Evolutionary conservation across 2,329 filamentous ascomycete genomes (phyloP), one percentile per base, ranked within the genome.

Genomic region (Cordyceps farinosa): DNA sequence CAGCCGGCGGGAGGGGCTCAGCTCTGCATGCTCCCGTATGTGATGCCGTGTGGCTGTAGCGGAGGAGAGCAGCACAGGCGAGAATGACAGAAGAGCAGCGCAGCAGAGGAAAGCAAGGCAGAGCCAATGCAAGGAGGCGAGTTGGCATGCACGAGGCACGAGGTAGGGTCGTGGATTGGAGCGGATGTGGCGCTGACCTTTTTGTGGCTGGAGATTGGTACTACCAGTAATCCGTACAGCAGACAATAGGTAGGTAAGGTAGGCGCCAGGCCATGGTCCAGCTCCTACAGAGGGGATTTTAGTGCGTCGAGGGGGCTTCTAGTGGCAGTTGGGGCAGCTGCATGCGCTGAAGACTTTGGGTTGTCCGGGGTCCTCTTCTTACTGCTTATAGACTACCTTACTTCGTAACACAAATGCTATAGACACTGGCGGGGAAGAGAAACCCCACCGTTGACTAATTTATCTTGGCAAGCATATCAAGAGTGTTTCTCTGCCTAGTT

Each of bases 21-120:
- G 58, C 13, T 45, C 36, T 36, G 58, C 58, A 61, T 61, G 48
- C 48, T 61, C 36, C 3, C 13, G 38, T 29, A 30, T 40, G 44
- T 30, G 32, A 29, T 58, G 15, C 29, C 9, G 40, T 34, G 11
- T 29, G 40, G 17, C 40, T 22, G 54, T 13, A 56, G 9, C 2
- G 22, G 22, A 55, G 22, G 38, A 17, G 53, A 22, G n/a, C 1
- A 52, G 10, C 11, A 36, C 44, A 13, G 45, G 22, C n/a, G 13
- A 36, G 13, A n/a, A 36, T 6, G 15, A 8, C 7, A 17, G 27
- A 15, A 59, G 15, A 13, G 55, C 38, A 29, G 32, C 3, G 44
- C 17, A 17, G 32, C 15, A 34, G 45, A 44, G 47, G 36, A 34
- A 10, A 42, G 47, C 22, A 38, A 17, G 22, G 7, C 40, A 17